Conservation (phyloP, 257 asterid genomes). For the Solanum bulbocastanum region DNA sequence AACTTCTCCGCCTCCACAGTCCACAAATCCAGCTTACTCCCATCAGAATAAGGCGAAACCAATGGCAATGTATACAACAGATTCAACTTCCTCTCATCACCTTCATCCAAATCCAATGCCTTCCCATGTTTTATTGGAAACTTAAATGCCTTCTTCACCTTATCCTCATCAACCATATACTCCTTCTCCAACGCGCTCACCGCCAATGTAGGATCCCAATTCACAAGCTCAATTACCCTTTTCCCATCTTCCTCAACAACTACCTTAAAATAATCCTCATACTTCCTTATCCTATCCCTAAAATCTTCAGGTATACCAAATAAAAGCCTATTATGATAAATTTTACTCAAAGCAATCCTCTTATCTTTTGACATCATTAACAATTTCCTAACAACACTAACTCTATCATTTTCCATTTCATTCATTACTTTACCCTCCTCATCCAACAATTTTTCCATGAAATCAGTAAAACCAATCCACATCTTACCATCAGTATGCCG, state of each 20-base stretch:
- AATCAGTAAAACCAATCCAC: conserved; percentile 83
- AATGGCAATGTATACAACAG: conserved; percentile 77
- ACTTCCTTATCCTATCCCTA: conserved; percentile 58
- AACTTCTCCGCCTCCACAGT: conserved; percentile 90
- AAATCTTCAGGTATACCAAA: conserved; percentile 83
- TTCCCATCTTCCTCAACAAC: conserved; percentile 58
- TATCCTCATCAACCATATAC: conserved; percentile 67
- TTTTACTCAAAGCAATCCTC: conserved; percentile 60
- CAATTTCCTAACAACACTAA: conserved; percentile 54
- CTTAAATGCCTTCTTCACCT: conserved; percentile 60
- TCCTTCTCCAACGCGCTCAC: conserved; percentile 71
- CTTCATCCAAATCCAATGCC: conserved; percentile 56
- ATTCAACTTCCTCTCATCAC: conserved; percentile 65
- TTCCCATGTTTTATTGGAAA: conserved; percentile 70
- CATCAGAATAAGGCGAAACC: conserved; percentile 92
- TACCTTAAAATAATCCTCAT: conserved; percentile 49
- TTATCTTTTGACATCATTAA: conserved; percentile 70
- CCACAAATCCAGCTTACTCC: conserved; percentile 71
- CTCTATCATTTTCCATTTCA: conserved; percentile 40
- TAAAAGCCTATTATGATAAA: conserved; percentile 63
- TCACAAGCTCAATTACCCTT: conserved; percentile 60
- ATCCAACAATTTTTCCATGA: conserved; percentile 40
- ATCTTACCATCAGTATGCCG: conserved; percentile 62
- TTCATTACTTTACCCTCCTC: conserved; percentile 28
- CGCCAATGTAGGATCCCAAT: conserved; percentile 67